Base-by-base conservation (phyloP, 2,329 filamentous ascomycete genomes). In the Colletotrichum sidae region DNA sequence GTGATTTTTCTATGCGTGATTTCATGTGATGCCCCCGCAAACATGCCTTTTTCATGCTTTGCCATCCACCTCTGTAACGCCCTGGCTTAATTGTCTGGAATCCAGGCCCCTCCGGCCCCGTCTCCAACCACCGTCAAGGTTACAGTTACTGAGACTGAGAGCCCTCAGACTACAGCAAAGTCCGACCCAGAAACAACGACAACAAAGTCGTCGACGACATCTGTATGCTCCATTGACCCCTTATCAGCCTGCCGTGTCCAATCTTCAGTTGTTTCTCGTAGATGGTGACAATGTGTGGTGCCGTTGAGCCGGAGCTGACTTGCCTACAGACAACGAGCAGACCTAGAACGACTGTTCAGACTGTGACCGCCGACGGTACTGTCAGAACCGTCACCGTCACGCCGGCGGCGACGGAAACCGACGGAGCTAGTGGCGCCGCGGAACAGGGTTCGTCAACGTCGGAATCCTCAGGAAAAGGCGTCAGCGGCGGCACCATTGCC, bases 311-410 rank as follows among this genome's bases (percentile, higher is more conserved):
- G n/a, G 13, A 6, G 55, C 64, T 67, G 35, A 67, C 54, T 38
- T 42, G 9, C 8, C 35, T 33, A 2, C 13, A 58, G 60, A 59
- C 60, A 11, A 44, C 49, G 15, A 65, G 47, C 34, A 67, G 25
- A 25, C 64, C 64, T 10, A 34, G 35, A 33, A 55, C 64, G 33
- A 65, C 69, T 0, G 70, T 86, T 2, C 77, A 83, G 70, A 90
- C 87, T 0, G 80, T 89, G 9, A 89, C 86, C 0, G 79, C 80
- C 7, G 83, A 80, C 9, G 86, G 86, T 15, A 81, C 77, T 6
- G 76, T 88, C 25, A 81, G 80, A 62, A 89, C 86, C 1, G 81
- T 90, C 3, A 88, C 84, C 1, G 79, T 86, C 13, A 79, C 79
- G 7, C 84, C 86, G 0, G 82, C 82, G 1, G 67, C 70, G 12